phyloP scores from a whole-genome alignment of 75 land plant species.

The Adiantum capillusveneris region DNA sequence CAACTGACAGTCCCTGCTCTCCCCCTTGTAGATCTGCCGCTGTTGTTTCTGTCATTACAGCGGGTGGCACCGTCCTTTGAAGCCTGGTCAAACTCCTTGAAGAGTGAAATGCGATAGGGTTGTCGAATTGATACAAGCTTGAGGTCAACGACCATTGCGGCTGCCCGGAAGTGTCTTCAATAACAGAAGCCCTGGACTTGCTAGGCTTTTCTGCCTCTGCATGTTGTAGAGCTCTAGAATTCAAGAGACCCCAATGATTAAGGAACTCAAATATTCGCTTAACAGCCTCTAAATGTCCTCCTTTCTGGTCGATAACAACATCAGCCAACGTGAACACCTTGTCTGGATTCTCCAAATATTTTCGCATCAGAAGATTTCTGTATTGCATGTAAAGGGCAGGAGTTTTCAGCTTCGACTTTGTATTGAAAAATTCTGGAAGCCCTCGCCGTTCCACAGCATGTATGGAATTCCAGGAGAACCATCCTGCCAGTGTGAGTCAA shows the following conservation, averaged over 20 bases:
- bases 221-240: conserved; percentile 67
- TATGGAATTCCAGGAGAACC: conserved; percentile 86
- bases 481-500: conserved; percentile 35
- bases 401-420: conserved; percentile 50
- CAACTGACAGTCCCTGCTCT: conserved; percentile 64
- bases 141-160: conserved; percentile 28
- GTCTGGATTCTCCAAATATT: conserved; percentile 61
- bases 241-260: conserved; percentile 93
- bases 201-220: conserved; percentile 8
- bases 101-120: conserved; percentile 15
- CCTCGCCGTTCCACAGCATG: conserved; percentile 63
- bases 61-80: conserved; percentile 7
- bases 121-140: conserved; percentile 70
- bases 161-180: conserved; percentile 8
- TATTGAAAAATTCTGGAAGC: conserved; percentile 72
- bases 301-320: conserved; percentile 43
- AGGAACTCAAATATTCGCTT: conserved; percentile 62
- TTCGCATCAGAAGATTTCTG: conserved; percentile 70
- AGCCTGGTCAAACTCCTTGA: conserved; percentile 13
- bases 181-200: conserved; percentile 7
- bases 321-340: conserved; percentile 47
- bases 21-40: conserved; percentile 49
- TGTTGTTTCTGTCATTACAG: conserved; percentile 44
- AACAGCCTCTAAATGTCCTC: conserved; percentile 38
- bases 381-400: conserved; percentile 69